These are phyloP conservation scores for Zopfia rhizophila DNA, from an alignment of 2,329 filamentous ascomycete genomes.

Conservation along the genomic window DNA sequence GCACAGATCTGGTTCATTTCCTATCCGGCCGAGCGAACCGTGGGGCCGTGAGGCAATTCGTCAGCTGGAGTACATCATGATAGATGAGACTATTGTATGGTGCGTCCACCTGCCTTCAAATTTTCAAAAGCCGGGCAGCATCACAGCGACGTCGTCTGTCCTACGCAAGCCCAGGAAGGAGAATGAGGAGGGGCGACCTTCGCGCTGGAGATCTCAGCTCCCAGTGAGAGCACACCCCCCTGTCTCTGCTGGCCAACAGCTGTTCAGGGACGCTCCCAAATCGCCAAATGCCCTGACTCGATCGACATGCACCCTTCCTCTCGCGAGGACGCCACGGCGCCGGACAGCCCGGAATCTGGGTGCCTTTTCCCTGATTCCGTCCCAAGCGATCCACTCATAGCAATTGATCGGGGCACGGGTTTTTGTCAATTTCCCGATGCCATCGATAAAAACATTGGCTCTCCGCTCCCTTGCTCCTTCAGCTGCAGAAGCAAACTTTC, in stretches of 20 bases:
- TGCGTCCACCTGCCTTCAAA: too few relatives aligned
- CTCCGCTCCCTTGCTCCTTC: too few relatives aligned
- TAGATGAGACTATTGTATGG: too few relatives aligned
- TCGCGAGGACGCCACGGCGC: constrained; percentile 5
- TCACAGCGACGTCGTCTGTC: too few relatives aligned
- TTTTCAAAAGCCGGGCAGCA: too few relatives aligned
- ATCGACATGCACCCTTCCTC: constrained; percentile 10
- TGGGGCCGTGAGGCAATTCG: constrained; percentile 1
- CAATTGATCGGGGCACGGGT: too few relatives aligned
- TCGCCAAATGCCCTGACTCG: constrained; percentile 12
- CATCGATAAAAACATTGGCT: too few relatives aligned
- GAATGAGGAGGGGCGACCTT: constrained; percentile 2
- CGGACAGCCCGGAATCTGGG: constrained; percentile 2
- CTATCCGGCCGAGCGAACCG: constrained; percentile 16
- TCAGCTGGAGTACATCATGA: constrained; percentile 1
- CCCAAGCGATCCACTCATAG: too few relatives aligned
- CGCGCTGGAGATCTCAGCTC: constrained; percentile 8
- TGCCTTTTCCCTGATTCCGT: background rate
- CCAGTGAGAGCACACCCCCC: constrained; percentile 5
- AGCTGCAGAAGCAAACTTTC: too few relatives aligned
- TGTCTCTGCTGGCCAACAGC: constrained; percentile 11
- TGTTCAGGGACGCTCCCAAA: constrained; percentile 1
- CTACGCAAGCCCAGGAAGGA: too few relatives aligned
- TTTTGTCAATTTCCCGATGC: too few relatives aligned
- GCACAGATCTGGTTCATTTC: constrained; percentile 43